phyloP scores from a whole-genome alignment of 768 basidiomycete species.

The Clavaria fumosa region DNA sequence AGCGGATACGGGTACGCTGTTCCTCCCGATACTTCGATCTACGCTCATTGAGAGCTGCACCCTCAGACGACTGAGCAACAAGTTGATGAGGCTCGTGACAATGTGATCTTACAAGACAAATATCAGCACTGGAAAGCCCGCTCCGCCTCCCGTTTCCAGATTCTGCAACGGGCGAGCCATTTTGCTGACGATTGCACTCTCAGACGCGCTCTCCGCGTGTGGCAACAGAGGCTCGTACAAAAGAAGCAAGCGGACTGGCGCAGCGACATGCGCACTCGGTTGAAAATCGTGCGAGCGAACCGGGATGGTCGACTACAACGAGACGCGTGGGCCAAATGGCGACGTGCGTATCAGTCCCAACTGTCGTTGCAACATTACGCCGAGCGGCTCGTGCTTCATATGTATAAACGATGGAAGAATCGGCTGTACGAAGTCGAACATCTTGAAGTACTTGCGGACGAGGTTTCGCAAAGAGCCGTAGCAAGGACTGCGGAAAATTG shows the following conservation, averaged over 20 bases:
- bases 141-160: conserved; percentile 21
- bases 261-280: conserved; percentile 54
- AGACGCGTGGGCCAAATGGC: conserved; percentile 56
- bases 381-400: conserved; percentile 26
- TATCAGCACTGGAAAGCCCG: conserved; percentile 47
- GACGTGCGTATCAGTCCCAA: conserved; percentile 35
- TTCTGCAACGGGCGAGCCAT: conserved; percentile 26
- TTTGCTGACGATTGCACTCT: conserved; percentile 31
- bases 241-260: conserved; percentile 47
- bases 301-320: conserved; percentile 36
- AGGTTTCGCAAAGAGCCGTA: conserved; percentile 25
- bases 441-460: conserved; percentile 36
- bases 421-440: conserved; percentile 25
- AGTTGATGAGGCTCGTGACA: conserved; percentile 52
- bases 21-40: conserved; percentile 5
- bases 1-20: conserved; percentile 57
- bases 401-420: conserved; percentile 39
- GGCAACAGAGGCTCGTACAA: conserved; percentile 40
- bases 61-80: conserved; percentile 59
- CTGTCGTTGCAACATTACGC: conserved; percentile 37
- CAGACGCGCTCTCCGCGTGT: conserved; percentile 27
- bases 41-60: conserved; percentile 8
- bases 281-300: conserved; percentile 44
- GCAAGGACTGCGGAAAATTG: conserved; percentile 22
- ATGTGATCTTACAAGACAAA: conserved; percentile 40